Conservation (phyloP, 2,329 filamentous ascomycete genomes). For the Trichoderma semiorbis region DNA sequence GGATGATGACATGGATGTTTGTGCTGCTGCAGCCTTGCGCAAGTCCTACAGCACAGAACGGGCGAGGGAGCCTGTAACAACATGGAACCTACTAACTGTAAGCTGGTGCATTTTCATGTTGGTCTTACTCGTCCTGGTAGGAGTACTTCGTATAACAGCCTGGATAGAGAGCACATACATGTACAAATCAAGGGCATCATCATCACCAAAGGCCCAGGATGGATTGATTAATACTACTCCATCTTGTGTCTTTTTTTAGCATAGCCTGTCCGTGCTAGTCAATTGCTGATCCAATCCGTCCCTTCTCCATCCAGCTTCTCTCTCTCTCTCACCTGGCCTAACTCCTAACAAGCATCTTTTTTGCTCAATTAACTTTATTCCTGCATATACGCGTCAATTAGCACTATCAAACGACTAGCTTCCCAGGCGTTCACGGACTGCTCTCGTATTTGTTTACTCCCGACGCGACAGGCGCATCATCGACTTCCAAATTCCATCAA, state of each 20-base stretch:
- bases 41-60: background rate
- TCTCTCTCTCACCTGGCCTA: background rate
- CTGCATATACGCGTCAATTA: constrained; percentile 11
- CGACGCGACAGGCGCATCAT: background rate
- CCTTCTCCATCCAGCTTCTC: background rate
- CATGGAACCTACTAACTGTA: too few relatives aligned
- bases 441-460: constrained; percentile 8
- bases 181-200: background rate
- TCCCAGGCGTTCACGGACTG: background rate
- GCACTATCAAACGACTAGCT: background rate
- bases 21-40: background rate
- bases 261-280: background rate
- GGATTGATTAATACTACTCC: background rate
- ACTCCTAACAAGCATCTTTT: background rate
- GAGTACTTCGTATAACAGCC: background rate
- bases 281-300: background rate
- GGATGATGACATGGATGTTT: background rate
- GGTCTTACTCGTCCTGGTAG: background rate
- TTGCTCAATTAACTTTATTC: background rate
- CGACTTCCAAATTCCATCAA: background rate
- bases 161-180: background rate
- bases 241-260: constrained; percentile 2
- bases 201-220: background rate
- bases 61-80: too few relatives aligned
- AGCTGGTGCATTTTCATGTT: too few relatives aligned